Base-by-base conservation (phyloP, 2,329 filamentous ascomycete genomes). In the Aspergillus ibericus region DNA sequence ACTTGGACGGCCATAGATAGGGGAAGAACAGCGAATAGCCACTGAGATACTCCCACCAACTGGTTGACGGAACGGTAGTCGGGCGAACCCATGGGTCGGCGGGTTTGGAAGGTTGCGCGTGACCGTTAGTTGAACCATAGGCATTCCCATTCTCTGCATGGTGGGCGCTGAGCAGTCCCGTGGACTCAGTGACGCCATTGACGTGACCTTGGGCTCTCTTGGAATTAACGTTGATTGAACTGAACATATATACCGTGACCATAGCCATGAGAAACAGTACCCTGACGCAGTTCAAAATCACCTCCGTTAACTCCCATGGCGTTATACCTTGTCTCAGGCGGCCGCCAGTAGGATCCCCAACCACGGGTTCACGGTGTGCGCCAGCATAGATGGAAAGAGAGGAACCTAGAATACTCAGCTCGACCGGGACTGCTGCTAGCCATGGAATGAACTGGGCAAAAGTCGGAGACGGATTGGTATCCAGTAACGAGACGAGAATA, bases 21-120 rank as follows among this genome's bases (percentile, higher is more conserved):
- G 93, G 93, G 73, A 98, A 96, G 77, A 99, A 96, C 53, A 97
- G 82, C 12, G 89, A 90, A 75, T 98, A 99, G 47, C 93, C 92
- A 63, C 89, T 88, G 60, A 97, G 80, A 74, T 99, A 99, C 72
- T 98, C 93, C 87, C 90, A 96, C 95, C 95, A 99, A 53, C 88
- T 95, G 66, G 90, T 92, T 66, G 90, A 90, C 2, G 92, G 93
- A 8, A 92, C 85, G 63, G 91, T 93, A 36, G 89, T 89, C 1
- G 93, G 93, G 66, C 93, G 89, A 74, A 96, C 96, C 81, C 96
- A 98, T 5, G 90, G 91, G 9, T 91, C 88, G 61, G 81, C 75
- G 1, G 74, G 74, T 50, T 76, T 77, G 20, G 80, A 73, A 63
- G 79, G 75, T 50, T 77, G 67, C 55, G 79, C 72, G 40, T 73